Evolutionary conservation across 805 yeast species (phyloP), one percentile per base, ranked within the genome.

Genomic region (Jamesozyma hellenica): DNA sequence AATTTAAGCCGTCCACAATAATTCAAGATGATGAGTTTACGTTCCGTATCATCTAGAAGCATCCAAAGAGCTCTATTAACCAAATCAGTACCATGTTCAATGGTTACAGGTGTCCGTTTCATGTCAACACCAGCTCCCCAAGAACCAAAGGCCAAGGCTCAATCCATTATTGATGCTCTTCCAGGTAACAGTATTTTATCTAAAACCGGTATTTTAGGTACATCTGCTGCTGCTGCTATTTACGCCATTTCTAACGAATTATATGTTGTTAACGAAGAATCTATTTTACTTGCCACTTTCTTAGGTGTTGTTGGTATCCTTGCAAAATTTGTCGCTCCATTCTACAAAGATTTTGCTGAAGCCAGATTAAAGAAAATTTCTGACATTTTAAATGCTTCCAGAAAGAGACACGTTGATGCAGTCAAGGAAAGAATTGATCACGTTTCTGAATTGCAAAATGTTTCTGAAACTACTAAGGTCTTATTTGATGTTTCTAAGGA

Each of bases 171-270:
- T 56, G 88, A 83, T 59, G 85, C 96, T 48, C 69, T 92, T 53
- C 98, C 98, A 65, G 96, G 96, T 64, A 81, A 76, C 77, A 76
- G 77, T 58, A 71, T 76, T 53, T 65, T 90, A 53, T 77, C 96
- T 51, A 92, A 92, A 78, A 86, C 96, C 47, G 96, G 96, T 61
- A 75, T 88, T 60, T 72, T 92, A 58, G 96, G 96, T 57, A 88
- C 98, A 40, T 76, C 90, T 46, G 77, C 95, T 45, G 96, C 96
- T 47, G 97, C 95, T 42, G 79, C 94, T 45, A 65, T 90, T 52
- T 92, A 87, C 69, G 96, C 95, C 50, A 80, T 92, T 61, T 82
- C 96, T 56, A 86, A 85, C 68, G 94, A 86, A 67, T 74, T 92
- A 53, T 81, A 88, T 68, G 84, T 92, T 52, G 73, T 92, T 60